A percentile compares a stretch with the other conserved stretches of the same genome.
Evolutionary conservation across 2,329 filamentous ascomycete genomes (phyloP).

Genomic region (Colletotrichum destructivum): DNA sequence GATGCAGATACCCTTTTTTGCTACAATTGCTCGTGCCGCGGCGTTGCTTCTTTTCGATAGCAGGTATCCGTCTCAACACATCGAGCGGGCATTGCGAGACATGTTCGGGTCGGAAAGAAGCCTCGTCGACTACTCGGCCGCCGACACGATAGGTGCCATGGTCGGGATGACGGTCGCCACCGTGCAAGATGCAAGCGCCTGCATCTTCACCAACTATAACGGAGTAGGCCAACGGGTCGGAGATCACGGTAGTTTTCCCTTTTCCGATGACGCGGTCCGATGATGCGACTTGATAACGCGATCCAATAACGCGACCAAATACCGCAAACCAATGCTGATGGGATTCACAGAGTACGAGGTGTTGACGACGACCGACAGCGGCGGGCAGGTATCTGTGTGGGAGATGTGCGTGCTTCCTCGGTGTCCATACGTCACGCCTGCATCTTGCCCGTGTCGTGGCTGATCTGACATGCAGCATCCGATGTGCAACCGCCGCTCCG

Average conservation of each 20-base stretch:
- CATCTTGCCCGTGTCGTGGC: background rate
- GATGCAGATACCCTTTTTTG: conserved; percentile 13
- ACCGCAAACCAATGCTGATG: too few relatives aligned
- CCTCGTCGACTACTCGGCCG: conserved; percentile 3
- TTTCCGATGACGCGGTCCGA: background rate
- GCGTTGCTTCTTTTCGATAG: conserved; percentile 13
- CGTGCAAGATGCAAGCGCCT: conserved; percentile 9
- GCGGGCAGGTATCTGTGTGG: background rate
- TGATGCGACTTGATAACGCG: too few relatives aligned
- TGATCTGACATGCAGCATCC: conserved; percentile 3
- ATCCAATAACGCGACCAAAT: background rate
- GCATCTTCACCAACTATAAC: conserved; percentile 34
- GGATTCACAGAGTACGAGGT: background rate
- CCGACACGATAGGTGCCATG: conserved; percentile 3
- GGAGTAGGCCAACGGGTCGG: background rate
- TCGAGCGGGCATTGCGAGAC: conserved; percentile 14
- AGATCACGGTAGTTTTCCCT: conserved; percentile 1
- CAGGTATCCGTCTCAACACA: conserved; percentile 16
- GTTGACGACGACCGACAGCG: background rate
- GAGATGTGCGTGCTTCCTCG: background rate
- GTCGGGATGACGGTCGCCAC: conserved; percentile 23
- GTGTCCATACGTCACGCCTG: background rate
- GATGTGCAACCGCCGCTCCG: conserved; percentile 6
- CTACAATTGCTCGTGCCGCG: background rate
- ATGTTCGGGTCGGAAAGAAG: conserved; percentile 10